Evolutionary conservation across 2,329 filamentous ascomycete genomes (phyloP).

Genomic region (Botrytis byssoidea): DNA sequence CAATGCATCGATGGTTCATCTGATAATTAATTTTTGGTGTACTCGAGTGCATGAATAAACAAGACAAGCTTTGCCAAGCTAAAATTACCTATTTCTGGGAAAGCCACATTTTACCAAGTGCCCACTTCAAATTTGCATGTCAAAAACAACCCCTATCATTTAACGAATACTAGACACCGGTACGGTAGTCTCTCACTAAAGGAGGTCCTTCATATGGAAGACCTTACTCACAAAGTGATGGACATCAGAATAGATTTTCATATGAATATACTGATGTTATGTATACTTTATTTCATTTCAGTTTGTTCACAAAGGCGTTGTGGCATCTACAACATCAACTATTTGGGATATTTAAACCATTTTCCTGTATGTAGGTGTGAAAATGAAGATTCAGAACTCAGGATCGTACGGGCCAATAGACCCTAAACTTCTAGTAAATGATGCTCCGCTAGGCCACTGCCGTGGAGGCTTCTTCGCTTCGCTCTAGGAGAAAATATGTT

Average conservation of each 20-base stretch:
- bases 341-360: background rate
- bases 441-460: slow-evolving; percentile 1
- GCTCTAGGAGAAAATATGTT: background rate
- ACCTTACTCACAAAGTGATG: background rate
- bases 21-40: background rate
- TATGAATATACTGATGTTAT: background rate
- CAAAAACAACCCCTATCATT: slow-evolving; percentile 1
- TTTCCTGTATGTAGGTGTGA: background rate
- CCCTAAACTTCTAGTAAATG: background rate
- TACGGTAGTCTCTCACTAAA: background rate
- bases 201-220: background rate
- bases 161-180: background rate
- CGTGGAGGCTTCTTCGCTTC: slow-evolving; percentile 5
- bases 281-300: background rate
- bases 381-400: background rate
- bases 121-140: background rate
- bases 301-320: background rate
- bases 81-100: background rate
- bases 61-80: slow-evolving; percentile 8
- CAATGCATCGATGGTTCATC: background rate
- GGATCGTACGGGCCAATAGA: background rate
- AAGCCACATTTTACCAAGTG: background rate
- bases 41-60: background rate
- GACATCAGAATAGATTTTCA: background rate
- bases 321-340: background rate